Base-by-base conservation (phyloP, 78 protist genomes). In the Chrysochromulina parva region DNA sequence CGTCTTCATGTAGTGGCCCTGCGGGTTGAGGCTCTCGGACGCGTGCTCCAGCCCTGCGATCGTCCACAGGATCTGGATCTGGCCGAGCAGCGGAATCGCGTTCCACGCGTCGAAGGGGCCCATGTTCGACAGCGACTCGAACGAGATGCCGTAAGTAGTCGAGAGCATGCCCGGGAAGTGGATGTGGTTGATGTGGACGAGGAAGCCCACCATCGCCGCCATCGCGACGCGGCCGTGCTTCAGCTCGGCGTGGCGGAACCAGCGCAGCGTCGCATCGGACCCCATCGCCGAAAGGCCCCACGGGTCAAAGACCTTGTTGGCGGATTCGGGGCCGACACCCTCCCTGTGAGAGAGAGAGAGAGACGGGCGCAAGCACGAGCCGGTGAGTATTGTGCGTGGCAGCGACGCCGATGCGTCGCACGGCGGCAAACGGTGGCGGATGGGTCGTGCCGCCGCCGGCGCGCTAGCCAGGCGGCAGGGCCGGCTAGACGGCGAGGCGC, bases 191-290 rank as follows among this genome's bases (percentile, higher is more conserved):
- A 69, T 69, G 50, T 69, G 78, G 48, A 69, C 16, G 26, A 38
- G 78, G 16, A 69, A 69, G 53, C 78, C 78, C 38, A 28, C 50
- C 38, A 69, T 69, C 26, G 78, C 78, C 7, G 78, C 78, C 78
- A 69, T 69, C 54, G 78, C 78, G 2, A 69, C 78, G 54, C 78
- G 78, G 3, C 78, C 78, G 14, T 69, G 78, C 78, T 69, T 69
- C 24, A 69, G 2, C 78, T 69, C 78, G 3, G 78, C 78, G 14
- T 69, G 78, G 50, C 78, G 14, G 78, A 69, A 69, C 50, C 16
- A 69, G 14, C 50, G 50, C 11, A 69, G 78, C 38, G 78, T 69
- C 78, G 16, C 78, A 7, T 69, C 78, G 38, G 50, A 28, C 16
- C 78, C 78, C 54, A 69, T 2, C 78, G 38, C 6, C 50, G 78